Evolutionary conservation across 495 filamentous ascomycete species (phyloP).

Genomic region (Penicillium argentinense): DNA sequence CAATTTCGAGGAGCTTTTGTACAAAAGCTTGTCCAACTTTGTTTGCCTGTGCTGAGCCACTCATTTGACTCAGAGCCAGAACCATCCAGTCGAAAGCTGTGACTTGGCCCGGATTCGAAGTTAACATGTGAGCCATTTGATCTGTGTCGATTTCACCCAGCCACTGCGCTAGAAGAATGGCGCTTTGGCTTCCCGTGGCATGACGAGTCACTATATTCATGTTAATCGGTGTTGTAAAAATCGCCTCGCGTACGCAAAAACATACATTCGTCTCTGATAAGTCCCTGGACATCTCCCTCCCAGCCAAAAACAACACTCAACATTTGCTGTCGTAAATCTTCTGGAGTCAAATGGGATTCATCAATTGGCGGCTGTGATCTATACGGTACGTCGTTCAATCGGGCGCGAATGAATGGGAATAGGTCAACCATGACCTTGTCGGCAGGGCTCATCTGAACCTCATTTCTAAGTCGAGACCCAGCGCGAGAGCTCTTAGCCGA

Average conservation of each 20-base stretch:
- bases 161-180: conserved; percentile 86
- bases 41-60: conserved; percentile 73
- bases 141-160: conserved; percentile 82
- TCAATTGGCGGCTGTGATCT: conserved; percentile 63
- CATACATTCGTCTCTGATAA: conserved; percentile 82
- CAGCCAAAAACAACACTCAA: conserved; percentile 93
- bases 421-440: conserved; percentile 58
- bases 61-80: conserved; percentile 86
- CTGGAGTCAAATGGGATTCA: conserved; percentile 66
- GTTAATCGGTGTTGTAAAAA: conserved; percentile 11
- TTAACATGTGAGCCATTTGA: conserved; percentile 71
- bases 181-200: conserved; percentile 65
- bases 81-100: conserved; percentile 97
- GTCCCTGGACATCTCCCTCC: conserved; percentile 77
- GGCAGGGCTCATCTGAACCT: conserved; percentile 67
- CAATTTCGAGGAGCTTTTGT: conserved; percentile 82
- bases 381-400: conserved; percentile 79
- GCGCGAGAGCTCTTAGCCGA: conserved; percentile 62
- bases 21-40: conserved; percentile 92
- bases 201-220: conserved; percentile 60
- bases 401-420: conserved; percentile 67
- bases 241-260: conserved; percentile 9
- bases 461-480: conserved; percentile 75
- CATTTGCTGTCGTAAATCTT: conserved; percentile 89
- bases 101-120: conserved; percentile 77